Percentiles rank a stretch among this genome's conserved stretches.
phyloP scores from a whole-genome alignment of 2,329 filamentous ascomycete genomes.

The Penicillium sp. region DNA sequence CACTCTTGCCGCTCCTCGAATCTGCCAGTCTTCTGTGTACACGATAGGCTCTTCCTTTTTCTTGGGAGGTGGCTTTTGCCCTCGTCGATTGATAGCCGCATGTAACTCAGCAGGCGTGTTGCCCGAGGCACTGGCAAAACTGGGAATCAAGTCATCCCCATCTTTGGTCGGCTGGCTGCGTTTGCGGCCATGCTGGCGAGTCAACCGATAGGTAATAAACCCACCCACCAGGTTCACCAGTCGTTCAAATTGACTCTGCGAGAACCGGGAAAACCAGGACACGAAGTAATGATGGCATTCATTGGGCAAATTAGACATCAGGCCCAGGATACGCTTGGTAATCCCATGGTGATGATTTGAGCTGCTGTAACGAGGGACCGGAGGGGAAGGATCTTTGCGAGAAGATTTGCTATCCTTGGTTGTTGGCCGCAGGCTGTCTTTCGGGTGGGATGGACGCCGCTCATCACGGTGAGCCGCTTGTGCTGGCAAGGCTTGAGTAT shows the following conservation, averaged over 20 bases:
- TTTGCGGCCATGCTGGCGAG: slow-evolving; percentile 67
- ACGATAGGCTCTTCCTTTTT: slow-evolving; percentile 52
- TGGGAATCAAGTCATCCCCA: slow-evolving; percentile 61
- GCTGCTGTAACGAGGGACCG: slow-evolving; percentile 33
- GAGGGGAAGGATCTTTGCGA: slow-evolving; percentile 18
- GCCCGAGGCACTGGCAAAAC: slow-evolving; percentile 64
- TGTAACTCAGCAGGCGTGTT: slow-evolving; percentile 69
- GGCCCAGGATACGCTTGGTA: slow-evolving; percentile 77
- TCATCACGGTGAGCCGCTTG: slow-evolving; percentile 22
- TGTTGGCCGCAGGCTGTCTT: slow-evolving; percentile 17
- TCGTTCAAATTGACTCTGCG: slow-evolving; percentile 65
- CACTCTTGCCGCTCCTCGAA: slow-evolving; percentile 74
- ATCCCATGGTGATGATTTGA: slow-evolving; percentile 75
- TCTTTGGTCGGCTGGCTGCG: slow-evolving; percentile 60
- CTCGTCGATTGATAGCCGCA: slow-evolving; percentile 63
- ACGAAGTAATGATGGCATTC: slow-evolving; percentile 75
- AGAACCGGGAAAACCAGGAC: slow-evolving; percentile 72
- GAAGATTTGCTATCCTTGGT: slow-evolving; percentile 16
- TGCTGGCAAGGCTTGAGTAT: slow-evolving; percentile 14
- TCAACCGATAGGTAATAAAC: slow-evolving; percentile 78
- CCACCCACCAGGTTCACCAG: slow-evolving; percentile 73
- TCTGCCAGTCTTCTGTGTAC: slow-evolving; percentile 86
- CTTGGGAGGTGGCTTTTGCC: slow-evolving; percentile 55
- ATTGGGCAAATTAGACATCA: slow-evolving; percentile 72
- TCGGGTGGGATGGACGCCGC: slow-evolving; percentile 31